phyloP scores from a whole-genome alignment of 441 rosid species.

The Capsella rubella region DNA sequence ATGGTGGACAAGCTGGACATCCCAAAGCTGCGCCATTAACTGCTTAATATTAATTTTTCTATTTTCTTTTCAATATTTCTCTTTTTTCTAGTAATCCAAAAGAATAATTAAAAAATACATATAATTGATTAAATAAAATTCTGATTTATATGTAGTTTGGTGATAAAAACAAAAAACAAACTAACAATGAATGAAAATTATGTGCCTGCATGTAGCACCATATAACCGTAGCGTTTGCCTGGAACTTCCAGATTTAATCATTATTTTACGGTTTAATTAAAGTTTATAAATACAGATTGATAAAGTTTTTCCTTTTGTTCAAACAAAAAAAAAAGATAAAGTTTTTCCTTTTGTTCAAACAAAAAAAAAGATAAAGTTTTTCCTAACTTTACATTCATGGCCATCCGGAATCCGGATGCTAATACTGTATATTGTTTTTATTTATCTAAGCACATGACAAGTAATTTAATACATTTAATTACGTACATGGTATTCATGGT shows the following conservation, averaged over 20 bases:
- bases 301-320: not conserved
- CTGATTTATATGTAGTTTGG: not conserved
- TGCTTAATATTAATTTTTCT: not conserved
- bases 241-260: not conserved
- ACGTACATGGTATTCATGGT: no score
- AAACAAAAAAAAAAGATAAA: not conserved
- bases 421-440: no score
- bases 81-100: not conserved
- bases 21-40: constrained; percentile 21
- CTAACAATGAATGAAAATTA: not conserved
- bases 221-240: not conserved
- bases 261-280: not conserved
- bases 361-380: not conserved
- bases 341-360: no score
- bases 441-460: no score
- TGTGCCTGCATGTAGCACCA: not conserved
- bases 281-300: not conserved
- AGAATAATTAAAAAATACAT: not conserved
- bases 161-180: not conserved
- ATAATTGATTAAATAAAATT: not conserved
- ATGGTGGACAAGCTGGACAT: not conserved
- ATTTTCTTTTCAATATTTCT: not conserved
- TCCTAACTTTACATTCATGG: no score
- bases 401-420: no score
- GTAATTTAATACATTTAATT: no score